Evolutionary conservation across 257 asterid genomes (phyloP), one percentile per base, ranked within the genome.

Genomic region (Fraxinus cuspidata): DNA sequence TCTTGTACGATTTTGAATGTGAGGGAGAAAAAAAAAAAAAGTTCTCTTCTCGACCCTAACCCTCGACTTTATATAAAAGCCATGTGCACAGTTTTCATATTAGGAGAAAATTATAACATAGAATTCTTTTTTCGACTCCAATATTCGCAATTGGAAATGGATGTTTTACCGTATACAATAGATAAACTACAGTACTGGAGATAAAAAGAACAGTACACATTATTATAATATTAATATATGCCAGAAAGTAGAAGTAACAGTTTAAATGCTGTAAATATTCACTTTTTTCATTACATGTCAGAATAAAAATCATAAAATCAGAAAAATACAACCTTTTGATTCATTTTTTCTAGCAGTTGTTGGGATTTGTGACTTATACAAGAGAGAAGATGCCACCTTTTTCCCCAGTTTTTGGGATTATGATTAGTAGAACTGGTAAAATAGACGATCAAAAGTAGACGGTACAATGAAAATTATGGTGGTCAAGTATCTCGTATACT

Each of bases 171-270:
- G 4, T 58, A n/a, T 23, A 58, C 67, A 0, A 15, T 23, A 72
- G 81, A 80, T 83, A 74, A 86, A 85, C 93, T 90, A 32, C 90
- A 87, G 82, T 87, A 77, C 27, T 4, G 64, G 94, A 92, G 89
- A 60, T 21, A 7, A 60, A 60, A 29, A 18, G 27, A 2, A 7
- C 2, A 7, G 40, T 37, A 8, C 10, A 37, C 40, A 9, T 9
- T 9, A 25, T 21, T 7, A 37, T 13, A 3, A 31, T 31, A 31
- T 31, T 60, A 21, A 23, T 68, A 56, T 63, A 70, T 60, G 21
- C 53, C 47, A 72, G 76, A 74, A 70, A 49, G 31, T 25, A 72
- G 69, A 74, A 72, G 73, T 69, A 77, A 85, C 70, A 77, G 79
- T 74, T 34, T 72, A 23, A 82, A 69, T 78, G 79, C 88, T 79